Percentiles rank a stretch among this genome's conserved stretches.
Conservation (phyloP, 768 basidiomycete species). For the Kwoniella shandongensis region DNA sequence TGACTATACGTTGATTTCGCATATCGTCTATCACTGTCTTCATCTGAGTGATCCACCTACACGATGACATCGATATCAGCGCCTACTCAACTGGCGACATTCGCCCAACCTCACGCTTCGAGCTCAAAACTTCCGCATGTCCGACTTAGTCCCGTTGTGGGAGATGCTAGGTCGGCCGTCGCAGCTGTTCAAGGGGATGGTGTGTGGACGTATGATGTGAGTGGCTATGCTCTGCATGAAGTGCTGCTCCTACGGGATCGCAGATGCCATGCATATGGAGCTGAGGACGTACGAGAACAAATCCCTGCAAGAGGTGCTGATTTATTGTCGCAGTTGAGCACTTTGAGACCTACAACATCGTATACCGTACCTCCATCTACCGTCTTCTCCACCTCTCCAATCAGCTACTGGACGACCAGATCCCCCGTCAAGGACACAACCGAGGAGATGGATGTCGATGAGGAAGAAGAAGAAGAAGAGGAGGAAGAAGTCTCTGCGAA, state of each 20-base stretch:
- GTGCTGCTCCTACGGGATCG: neutral
- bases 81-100: constrained; percentile 46
- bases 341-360: constrained; percentile 46
- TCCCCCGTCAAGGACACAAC: neutral
- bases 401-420: constrained; percentile 30
- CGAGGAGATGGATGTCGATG: constrained; percentile 28
- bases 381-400: constrained; percentile 38
- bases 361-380: constrained; percentile 50
- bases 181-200: constrained; percentile 52
- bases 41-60: too few relatives aligned
- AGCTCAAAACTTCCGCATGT: constrained; percentile 41
- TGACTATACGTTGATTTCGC: too few relatives aligned
- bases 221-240: constrained; percentile 3
- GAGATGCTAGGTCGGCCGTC: constrained; percentile 34
- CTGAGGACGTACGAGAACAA: too few relatives aligned
- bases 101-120: constrained; percentile 43
- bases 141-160: constrained; percentile 39
- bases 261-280: neutral
- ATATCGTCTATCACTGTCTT: too few relatives aligned
- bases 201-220: constrained; percentile 54
- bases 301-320: neutral
- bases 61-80: constrained; percentile 34
- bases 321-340: constrained; percentile 27
- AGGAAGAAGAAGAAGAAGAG: constrained; percentile 15
- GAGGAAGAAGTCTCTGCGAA: constrained; percentile 26